Conservation (phyloP, 768 basidiomycete species). For the Mycena vitilis region DNA sequence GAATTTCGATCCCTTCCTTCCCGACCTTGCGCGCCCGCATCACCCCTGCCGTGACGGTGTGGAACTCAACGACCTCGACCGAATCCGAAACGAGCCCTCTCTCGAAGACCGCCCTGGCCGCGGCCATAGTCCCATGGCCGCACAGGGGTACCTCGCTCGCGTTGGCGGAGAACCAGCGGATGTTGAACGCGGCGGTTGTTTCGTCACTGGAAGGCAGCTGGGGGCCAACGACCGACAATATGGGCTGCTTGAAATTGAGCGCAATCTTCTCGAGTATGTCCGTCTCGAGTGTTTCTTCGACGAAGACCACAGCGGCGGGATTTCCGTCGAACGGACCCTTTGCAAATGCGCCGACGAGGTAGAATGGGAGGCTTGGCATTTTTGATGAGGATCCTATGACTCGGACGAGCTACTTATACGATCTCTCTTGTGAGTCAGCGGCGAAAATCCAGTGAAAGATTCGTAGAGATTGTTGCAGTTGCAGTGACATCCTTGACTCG, state of each 20-base stretch:
- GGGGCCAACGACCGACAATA: conserved; percentile 48
- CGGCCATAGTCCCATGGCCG: conserved; percentile 51
- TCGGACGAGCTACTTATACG: conserved; percentile 6
- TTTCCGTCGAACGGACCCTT: conserved; percentile 55
- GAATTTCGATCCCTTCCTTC: conserved; percentile 52
- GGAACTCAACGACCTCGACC: conserved; percentile 49
- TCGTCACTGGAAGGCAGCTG: conserved; percentile 40
- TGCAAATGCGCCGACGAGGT: conserved; percentile 58
- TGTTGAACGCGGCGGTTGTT: conserved; percentile 44
- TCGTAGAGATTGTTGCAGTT: not conserved
- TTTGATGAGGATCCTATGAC: not conserved
- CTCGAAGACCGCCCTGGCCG: conserved; percentile 54
- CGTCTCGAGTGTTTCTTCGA: conserved; percentile 43
- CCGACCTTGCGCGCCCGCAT: conserved; percentile 46
- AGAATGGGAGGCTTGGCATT: conserved; percentile 44
- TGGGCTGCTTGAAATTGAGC: conserved; percentile 59
- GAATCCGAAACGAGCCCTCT: conserved; percentile 41
- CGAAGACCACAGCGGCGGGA: conserved; percentile 55
- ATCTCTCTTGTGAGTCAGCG: not conserved
- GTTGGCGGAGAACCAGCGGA: conserved; percentile 53
- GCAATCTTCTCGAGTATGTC: conserved; percentile 50
- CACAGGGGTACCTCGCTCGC: conserved; percentile 43
- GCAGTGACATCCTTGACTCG: no score
- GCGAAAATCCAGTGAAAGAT: not conserved
- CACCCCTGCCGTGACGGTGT: conserved; percentile 40